These are phyloP conservation scores for Phellinidium pouzarii DNA, from an alignment of 1,284 basidiomycete genomes.

Conservation along the genomic window DNA sequence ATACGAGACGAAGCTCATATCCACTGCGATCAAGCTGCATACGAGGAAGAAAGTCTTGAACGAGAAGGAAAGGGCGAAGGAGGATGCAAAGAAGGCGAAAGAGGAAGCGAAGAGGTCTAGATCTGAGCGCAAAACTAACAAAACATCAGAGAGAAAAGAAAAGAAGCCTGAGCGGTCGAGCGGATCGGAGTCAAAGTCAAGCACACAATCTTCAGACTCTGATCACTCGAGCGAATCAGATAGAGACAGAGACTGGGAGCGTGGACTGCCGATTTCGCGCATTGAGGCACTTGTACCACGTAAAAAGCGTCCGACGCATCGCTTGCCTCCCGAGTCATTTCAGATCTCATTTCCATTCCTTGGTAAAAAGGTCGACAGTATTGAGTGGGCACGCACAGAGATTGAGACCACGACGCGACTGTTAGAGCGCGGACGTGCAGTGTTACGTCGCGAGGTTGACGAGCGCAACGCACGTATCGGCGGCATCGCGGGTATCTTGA, in stretches of 20 bases:
- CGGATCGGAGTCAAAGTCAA: too few relatives aligned
- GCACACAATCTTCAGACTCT: too few relatives aligned
- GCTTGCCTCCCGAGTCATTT: conserved; percentile 50
- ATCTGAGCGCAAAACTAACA: conserved; percentile 25
- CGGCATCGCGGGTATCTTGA: conserved; percentile 10
- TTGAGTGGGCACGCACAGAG: conserved; percentile 82
- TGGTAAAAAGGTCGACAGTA: conserved; percentile 84
- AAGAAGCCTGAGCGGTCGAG: not conserved
- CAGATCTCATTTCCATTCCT: conserved; percentile 59
- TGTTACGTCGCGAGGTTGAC: conserved; percentile 24
- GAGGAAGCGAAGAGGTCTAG: conserved; percentile 26
- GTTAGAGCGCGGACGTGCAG: conserved; percentile 44
- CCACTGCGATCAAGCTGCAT: conserved; percentile 64
- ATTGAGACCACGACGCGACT: conserved; percentile 47
- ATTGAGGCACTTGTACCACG: conserved; percentile 59
- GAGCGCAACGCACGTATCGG: conserved; percentile 12
- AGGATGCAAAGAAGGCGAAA: conserved; percentile 32
- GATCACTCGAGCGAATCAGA: conserved; percentile 18
- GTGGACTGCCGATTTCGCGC: conserved; percentile 27
- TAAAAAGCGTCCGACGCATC: conserved; percentile 74
- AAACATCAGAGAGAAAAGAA: not conserved
- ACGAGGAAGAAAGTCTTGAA: conserved; percentile 32
- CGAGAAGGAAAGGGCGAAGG: conserved; percentile 2
- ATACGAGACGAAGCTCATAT: conserved; percentile 74
- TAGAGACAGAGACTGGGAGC: conserved; percentile 40